These are phyloP conservation scores for Hericium erinaceus DNA, from an alignment of 768 basidiomycete species.

Conservation along the genomic window DNA sequence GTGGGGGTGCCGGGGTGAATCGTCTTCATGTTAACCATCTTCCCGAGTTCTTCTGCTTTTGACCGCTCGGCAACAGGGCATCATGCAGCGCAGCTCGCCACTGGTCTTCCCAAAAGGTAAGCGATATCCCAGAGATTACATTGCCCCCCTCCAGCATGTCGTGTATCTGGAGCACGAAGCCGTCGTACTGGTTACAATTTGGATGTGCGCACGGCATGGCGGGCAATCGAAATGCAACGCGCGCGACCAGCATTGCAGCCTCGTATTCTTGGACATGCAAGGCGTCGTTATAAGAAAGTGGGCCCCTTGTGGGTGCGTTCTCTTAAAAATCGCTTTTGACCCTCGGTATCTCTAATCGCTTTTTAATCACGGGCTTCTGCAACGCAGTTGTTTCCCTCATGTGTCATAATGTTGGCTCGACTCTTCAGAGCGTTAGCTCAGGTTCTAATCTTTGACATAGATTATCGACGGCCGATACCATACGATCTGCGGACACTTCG, in stretches of 20 bases:
- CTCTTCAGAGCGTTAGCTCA: not conserved
- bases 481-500: constrained; percentile 16
- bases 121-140: not conserved
- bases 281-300: not conserved
- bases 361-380: not conserved
- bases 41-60: no score
- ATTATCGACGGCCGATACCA: constrained; percentile 20
- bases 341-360: not conserved
- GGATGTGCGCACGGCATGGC: not conserved
- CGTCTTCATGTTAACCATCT: no score
- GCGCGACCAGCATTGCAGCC: not conserved
- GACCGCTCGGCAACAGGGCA: no score
- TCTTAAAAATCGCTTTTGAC: not conserved
- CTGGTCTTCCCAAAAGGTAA: not conserved
- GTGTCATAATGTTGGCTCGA: constrained; percentile 15
- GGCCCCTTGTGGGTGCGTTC: not conserved
- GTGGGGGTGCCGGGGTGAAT: no score
- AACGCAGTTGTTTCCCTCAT: constrained; percentile 1
- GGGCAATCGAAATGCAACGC: not conserved
- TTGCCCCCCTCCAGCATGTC: not conserved
- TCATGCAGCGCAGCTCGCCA: no score
- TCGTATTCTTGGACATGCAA: not conserved
- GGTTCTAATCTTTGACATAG: constrained; percentile 4
- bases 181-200: not conserved
- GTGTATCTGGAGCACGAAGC: not conserved